Base-by-base conservation (phyloP, 129 eudicot species). In the Centrapalus pauciflorus region DNA sequence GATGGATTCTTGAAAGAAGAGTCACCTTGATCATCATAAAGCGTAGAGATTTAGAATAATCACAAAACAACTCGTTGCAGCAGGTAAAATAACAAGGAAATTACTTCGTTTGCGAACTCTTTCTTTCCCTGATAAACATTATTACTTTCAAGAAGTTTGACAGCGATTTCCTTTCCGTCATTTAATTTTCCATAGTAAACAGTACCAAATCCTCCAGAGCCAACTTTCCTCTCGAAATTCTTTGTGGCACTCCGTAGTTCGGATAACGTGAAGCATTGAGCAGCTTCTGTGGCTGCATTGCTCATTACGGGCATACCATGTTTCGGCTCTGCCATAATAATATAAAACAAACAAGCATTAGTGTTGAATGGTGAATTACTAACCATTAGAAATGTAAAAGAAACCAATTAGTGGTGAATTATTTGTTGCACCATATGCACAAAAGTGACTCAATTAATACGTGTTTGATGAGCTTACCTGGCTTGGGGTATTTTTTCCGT, bases 1-100 rank as follows among this genome's bases (percentile, higher is more conserved):
- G 99, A 85, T 93, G 99, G 79, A 93, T 93, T 70, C 99, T 81
- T 37, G 99, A 93, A 56, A 93, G 99, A 72, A 93, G 96, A 61
- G 99, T 81, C 64, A 93, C 99, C 99, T 93, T 61, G 17, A 46
- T 35, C 67, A 20, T 7, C 34, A 34, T 5, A n/a, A 60, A 63
- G 5, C 23, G 4, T 17, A 32, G 57, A 50, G 9, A 50, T 5
- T 24, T 38, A 61, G 8, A 29, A 59, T 37, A 14, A 59, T 24
- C 11, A 67, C 0, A 24, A 29, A 60, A 40, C 60, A 45, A 4
- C n/a, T 57, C 49, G 3, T 0, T 52, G 5, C 25, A 61, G 24
- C 25, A 17, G 10, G 55, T 33, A 55, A 12, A 32, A 61, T 57
- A 65, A 71, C 51, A 35, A 26, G 21, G 24, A 45, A 16, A 48